These are phyloP conservation scores for Blakeslea trispora DNA, from an alignment of 371 early-diverging fungal genomes.

Conservation along the genomic window DNA sequence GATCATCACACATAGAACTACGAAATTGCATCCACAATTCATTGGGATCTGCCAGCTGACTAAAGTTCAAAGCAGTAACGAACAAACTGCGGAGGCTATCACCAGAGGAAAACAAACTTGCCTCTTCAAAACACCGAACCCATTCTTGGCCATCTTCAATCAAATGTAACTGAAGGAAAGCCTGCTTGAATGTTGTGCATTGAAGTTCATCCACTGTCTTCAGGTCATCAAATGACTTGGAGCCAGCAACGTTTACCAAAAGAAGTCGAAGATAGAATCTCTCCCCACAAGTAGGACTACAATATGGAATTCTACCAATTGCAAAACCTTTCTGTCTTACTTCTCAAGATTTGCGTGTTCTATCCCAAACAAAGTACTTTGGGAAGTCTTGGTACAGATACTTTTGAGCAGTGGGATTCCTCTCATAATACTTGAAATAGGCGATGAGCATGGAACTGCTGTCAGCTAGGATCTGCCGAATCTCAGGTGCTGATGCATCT, in stretches of 20 bases:
- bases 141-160: conserved; percentile 1
- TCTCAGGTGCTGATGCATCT: neutral
- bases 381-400: conserved; percentile 12
- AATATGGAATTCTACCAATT: conserved; percentile 2
- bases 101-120: neutral
- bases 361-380: conserved; percentile 3
- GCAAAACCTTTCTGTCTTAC: conserved; percentile 1
- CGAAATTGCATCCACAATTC: neutral
- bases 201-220: neutral
- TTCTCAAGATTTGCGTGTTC: neutral
- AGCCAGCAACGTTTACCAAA: neutral
- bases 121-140: neutral
- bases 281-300: neutral
- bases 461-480: no score
- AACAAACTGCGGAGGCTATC: neutral
- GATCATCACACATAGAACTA: neutral
- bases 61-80: neutral
- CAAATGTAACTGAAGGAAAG: neutral
- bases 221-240: neutral
- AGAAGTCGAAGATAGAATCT: neutral
- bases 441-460: conserved; percentile 6
- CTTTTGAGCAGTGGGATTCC: neutral
- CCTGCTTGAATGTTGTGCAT: neutral
- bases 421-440: neutral
- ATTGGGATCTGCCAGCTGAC: neutral